These are phyloP conservation scores for Sporothrix luriei DNA, from an alignment of 2,329 filamentous ascomycete species.

Conservation along the genomic window DNA sequence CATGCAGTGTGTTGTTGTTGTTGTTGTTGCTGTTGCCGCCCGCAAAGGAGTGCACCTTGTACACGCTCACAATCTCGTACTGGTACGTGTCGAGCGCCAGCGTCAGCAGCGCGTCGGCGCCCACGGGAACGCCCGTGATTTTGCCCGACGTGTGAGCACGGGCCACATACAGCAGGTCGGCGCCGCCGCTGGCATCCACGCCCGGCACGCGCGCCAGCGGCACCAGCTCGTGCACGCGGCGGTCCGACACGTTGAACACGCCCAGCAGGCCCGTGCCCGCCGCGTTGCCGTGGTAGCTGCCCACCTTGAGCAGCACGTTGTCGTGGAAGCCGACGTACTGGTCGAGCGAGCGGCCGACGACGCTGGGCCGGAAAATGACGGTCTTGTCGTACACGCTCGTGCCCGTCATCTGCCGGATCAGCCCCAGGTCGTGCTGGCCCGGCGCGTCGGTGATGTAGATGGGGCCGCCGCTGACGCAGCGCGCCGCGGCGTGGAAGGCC, in stretches of 20 bases:
- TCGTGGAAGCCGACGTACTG: conserved; percentile 78
- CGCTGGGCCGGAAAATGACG: conserved; percentile 77
- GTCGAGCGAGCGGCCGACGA: conserved; percentile 70
- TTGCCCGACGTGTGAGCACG: conserved; percentile 69
- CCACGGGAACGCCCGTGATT: conserved; percentile 57
- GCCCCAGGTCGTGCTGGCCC: conserved; percentile 71
- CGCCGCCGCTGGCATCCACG: conserved; percentile 49
- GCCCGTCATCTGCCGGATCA: conserved; percentile 82
- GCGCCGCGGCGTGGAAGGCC: conserved; percentile 83
- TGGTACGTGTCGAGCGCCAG: conserved; percentile 65
- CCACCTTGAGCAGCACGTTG: conserved; percentile 71
- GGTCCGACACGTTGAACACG: conserved; percentile 76
- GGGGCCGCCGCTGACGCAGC: conserved; percentile 86
- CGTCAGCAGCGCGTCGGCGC: conserved; percentile 55
- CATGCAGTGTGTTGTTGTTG: conserved; percentile 51
- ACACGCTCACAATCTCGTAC: conserved; percentile 81
- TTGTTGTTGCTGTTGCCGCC: conserved; percentile 39
- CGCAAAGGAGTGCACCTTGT: conserved; percentile 62
- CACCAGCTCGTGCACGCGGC: conserved; percentile 67
- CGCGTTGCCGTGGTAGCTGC: conserved; percentile 68
- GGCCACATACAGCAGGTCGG: conserved; percentile 64
- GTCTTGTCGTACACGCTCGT: conserved; percentile 71
- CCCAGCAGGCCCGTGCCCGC: conserved; percentile 76
- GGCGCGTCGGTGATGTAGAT: conserved; percentile 93
- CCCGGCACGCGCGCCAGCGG: conserved; percentile 74